Evolutionary conservation across 2,329 filamentous ascomycete genomes (phyloP).

Genomic region (Colletotrichum theobromicola): DNA sequence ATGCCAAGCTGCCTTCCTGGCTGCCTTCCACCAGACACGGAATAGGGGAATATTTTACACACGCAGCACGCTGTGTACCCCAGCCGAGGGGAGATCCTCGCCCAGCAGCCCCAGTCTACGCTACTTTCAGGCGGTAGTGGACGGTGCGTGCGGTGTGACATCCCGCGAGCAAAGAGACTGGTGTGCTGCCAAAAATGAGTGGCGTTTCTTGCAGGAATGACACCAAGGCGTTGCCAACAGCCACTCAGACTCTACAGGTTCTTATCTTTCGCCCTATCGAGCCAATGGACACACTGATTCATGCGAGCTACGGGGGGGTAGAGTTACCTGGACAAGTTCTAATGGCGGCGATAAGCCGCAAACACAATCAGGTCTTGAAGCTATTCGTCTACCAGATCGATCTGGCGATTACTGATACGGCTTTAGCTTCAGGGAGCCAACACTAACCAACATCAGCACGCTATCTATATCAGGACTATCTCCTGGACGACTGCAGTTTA

Average conservation of each 20-base stretch:
- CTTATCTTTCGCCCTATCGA: conserved; percentile 2
- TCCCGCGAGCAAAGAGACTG: background rate
- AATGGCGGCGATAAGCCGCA: background rate
- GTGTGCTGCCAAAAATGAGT: background rate
- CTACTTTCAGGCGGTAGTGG: background rate
- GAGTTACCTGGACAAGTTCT: background rate
- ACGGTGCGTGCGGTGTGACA: background rate
- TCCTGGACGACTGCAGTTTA: background rate
- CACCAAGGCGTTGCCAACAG: background rate
- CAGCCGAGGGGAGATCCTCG: background rate
- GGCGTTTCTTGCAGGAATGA: background rate
- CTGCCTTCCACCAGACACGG: background rate
- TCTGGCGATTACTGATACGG: background rate
- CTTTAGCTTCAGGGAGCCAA: background rate
- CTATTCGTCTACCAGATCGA: background rate
- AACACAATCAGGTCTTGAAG: background rate
- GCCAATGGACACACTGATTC: background rate
- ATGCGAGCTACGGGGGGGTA: background rate
- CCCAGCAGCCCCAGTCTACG: background rate
- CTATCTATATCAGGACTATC: background rate
- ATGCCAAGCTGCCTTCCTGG: background rate
- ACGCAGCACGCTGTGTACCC: background rate
- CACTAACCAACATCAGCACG: background rate
- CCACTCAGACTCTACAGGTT: background rate
- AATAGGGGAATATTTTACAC: background rate